Evolutionary conservation across 345 rosid species (phyloP).

Genomic region (Rhodamnia rubescens): DNA sequence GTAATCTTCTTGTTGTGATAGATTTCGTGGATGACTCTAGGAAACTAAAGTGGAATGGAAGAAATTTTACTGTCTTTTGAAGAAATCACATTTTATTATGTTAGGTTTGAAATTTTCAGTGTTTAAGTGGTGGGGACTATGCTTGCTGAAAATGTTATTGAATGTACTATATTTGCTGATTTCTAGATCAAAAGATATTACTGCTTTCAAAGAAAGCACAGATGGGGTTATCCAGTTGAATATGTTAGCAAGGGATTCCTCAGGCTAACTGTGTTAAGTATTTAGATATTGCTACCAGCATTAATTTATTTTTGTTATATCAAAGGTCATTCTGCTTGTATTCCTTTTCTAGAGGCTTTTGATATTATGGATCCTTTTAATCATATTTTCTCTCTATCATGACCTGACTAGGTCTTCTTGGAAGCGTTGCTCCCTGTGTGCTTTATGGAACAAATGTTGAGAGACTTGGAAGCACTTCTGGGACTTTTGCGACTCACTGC

Average conservation of each 20-base stretch:
- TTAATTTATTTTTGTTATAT: not conserved
- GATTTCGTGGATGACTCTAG: not conserved
- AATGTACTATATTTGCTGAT: not conserved
- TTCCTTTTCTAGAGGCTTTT: not conserved
- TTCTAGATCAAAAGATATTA: not conserved
- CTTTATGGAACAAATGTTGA: conserved; percentile 83
- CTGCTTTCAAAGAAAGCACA: not conserved
- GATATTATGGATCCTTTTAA: not conserved
- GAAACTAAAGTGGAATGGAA: not conserved
- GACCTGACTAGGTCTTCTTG: conserved; percentile 60
- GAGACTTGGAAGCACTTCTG: conserved; percentile 69
- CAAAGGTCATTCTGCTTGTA: not conserved
- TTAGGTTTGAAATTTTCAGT: not conserved
- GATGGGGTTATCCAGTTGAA: not conserved
- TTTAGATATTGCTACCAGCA: not conserved
- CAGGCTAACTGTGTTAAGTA: no score
- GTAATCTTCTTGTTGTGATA: not conserved
- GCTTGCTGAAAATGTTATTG: not conserved
- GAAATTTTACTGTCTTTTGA: not conserved
- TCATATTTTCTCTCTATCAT: not conserved
- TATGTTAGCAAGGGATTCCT: not conserved
- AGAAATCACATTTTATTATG: not conserved
- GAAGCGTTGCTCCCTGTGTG: conserved; percentile 81
- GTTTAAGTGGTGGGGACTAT: not conserved
- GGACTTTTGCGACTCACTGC: conserved; percentile 77